Percentiles rank a stretch among this genome's conserved stretches.
These are phyloP conservation scores for Zymoseptoria passerinii DNA, from an alignment of 2,329 filamentous ascomycete species.

Conservation along the genomic window DNA sequence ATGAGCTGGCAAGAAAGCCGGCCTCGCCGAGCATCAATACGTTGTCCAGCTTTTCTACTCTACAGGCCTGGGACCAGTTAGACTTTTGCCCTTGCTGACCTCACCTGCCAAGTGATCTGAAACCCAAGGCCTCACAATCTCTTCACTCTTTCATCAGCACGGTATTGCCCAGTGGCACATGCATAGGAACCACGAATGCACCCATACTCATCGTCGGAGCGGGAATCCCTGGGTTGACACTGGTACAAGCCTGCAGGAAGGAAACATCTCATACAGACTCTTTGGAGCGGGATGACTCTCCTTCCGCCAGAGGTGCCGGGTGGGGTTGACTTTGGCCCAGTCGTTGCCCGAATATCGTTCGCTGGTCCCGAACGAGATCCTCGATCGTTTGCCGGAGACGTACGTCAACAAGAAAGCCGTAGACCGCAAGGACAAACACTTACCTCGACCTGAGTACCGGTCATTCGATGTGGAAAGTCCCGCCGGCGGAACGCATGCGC, in stretches of 20 bases:
- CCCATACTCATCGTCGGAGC: conserved; percentile 18
- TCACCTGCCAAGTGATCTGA: too few relatives aligned
- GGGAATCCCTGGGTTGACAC: conserved; percentile 14
- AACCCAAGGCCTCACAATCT: too few relatives aligned
- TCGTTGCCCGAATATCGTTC: conserved; percentile 45
- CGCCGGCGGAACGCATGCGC: conserved; percentile 13
- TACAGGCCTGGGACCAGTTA: too few relatives aligned
- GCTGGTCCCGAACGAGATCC: conserved; percentile 44
- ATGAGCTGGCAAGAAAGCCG: too few relatives aligned
- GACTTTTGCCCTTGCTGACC: too few relatives aligned
- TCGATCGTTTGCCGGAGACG: conserved; percentile 40
- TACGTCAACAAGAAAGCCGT: conserved; percentile 49
- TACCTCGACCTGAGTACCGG: conserved; percentile 48
- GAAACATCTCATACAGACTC: conserved; percentile 11
- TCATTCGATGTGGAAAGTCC: conserved; percentile 22
- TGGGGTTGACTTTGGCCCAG: conserved; percentile 62
- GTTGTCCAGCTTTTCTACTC: too few relatives aligned
- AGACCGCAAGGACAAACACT: conserved; percentile 42
- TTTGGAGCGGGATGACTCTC: conserved; percentile 17
- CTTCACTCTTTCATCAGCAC: too few relatives aligned
- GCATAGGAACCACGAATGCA: not conserved
- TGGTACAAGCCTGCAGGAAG: conserved; percentile 16
- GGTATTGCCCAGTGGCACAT: not conserved
- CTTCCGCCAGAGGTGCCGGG: conserved; percentile 8
- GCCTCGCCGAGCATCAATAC: too few relatives aligned